These are phyloP conservation scores for Saksenaea vasiformis DNA, from an alignment of 371 early-diverging fungal species.

Conservation along the genomic window DNA sequence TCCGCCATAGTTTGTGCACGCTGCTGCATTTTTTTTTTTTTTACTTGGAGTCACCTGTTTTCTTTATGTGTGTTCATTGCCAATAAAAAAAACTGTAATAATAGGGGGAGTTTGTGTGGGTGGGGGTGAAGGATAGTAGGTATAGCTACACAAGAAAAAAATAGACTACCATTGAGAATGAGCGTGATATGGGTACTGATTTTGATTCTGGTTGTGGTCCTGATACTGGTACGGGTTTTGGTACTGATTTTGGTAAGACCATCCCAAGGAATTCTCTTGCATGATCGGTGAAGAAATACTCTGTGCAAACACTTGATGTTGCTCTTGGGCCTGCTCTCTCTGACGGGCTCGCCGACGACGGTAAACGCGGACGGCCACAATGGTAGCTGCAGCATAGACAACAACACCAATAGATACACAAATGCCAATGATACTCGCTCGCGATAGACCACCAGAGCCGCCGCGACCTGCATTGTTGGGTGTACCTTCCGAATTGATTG, in stretches of 20 bases:
- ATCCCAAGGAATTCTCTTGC: constrained; percentile 26
- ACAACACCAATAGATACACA: constrained; percentile 43
- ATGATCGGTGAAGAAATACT: constrained; percentile 28
- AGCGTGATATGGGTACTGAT: not conserved
- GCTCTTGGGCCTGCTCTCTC: constrained; percentile 30
- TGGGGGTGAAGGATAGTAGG: too few relatives aligned
- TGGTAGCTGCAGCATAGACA: constrained; percentile 46
- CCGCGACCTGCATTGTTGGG: not conserved
- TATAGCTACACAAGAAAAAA: not conserved
- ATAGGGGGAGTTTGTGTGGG: too few relatives aligned
- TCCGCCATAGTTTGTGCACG: not conserved
- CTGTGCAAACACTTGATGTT: constrained; percentile 37
- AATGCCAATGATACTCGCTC: constrained; percentile 43
- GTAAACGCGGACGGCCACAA: constrained; percentile 33
- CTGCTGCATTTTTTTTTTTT: not conserved
- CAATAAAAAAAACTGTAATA: not conserved
- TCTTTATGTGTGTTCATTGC: not conserved
- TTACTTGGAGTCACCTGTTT: not conserved
- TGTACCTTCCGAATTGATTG: not conserved
- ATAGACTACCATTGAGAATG: not conserved
- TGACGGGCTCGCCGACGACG: constrained; percentile 31
- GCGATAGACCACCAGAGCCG: constrained; percentile 28
- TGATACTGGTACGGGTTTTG: not conserved
- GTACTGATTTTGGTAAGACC: constrained; percentile 5
- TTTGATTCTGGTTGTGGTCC: not conserved